A percentile compares a stretch with the other conserved stretches of the same genome.
Evolutionary conservation across 805 yeast genomes (phyloP).

Genomic region (Lachancea quebecensis): DNA sequence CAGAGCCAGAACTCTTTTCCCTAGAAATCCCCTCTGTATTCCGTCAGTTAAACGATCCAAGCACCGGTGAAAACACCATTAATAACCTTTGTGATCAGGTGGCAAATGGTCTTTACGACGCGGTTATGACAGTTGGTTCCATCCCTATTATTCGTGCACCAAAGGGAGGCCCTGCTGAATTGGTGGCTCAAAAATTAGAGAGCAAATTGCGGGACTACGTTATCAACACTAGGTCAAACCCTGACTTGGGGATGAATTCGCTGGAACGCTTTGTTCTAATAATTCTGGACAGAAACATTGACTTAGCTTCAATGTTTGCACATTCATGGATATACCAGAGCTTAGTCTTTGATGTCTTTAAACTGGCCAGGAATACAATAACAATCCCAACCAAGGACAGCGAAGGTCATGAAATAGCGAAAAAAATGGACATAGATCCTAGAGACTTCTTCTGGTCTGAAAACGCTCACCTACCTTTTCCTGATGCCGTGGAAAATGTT

Average conservation of each 20-base stretch:
- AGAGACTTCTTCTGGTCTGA: constrained; percentile 86
- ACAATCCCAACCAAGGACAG: constrained; percentile 43
- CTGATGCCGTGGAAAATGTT: constrained; percentile 97
- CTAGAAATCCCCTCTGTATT: constrained; percentile 64
- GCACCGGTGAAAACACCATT: constrained; percentile 68
- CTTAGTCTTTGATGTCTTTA: constrained; percentile 87
- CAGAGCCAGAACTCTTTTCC: constrained; percentile 87
- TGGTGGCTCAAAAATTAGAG: constrained; percentile 83
- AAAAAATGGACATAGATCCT: constrained; percentile 83
- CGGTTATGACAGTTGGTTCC: constrained; percentile 67
- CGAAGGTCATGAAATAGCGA: constrained; percentile 35
- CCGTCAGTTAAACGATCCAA: constrained; percentile 60
- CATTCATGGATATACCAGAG: constrained; percentile 99
- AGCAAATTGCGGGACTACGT: constrained; percentile 79
- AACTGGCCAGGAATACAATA: constrained; percentile 75
- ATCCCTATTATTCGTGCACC: constrained; percentile 91
- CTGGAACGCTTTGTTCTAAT: constrained; percentile 69
- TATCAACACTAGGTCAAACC: constrained; percentile 45
- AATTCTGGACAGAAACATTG: constrained; percentile 80
- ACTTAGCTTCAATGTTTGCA: constrained; percentile 86
- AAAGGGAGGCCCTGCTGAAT: constrained; percentile 90
- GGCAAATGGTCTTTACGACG: constrained; percentile 74
- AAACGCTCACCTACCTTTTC: constrained; percentile 86
- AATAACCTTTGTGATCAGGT: constrained; percentile 59
- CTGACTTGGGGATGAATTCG: constrained; percentile 22